Conservation (phyloP, 179 eudicot genomes). For the Actinidia chinensis region DNA sequence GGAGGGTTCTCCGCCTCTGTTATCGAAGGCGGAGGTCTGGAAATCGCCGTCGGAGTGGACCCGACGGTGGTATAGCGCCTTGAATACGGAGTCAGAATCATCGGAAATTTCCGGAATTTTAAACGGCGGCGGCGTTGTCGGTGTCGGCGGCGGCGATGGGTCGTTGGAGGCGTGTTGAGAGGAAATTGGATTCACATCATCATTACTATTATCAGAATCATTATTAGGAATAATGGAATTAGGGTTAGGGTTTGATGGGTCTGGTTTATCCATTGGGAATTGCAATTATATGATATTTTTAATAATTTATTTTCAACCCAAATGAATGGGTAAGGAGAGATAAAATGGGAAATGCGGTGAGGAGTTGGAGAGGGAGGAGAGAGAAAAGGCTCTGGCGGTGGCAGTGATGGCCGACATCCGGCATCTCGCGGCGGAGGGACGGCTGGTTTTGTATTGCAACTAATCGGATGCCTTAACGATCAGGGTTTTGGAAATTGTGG, state of each 20-base stretch:
- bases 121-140: neutral
- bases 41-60: conserved; percentile 14
- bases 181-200: neutral
- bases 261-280: conserved; percentile 7
- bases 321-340: neutral
- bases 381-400: neutral
- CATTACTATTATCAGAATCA: neutral
- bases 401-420: neutral
- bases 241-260: neutral
- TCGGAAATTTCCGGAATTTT: neutral
- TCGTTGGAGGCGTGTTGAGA: conserved; percentile 6
- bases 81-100: neutral
- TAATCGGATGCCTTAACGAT: neutral
- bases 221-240: neutral
- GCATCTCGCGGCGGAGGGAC: neutral
- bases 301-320: neutral
- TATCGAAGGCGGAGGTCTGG: neutral
- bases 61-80: neutral
- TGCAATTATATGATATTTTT: neutral
- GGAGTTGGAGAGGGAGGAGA: neutral
- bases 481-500: neutral
- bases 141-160: conserved; percentile 1
- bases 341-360: neutral
- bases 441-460: neutral
- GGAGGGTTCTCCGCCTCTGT: neutral